phyloP scores from a whole-genome alignment of 495 filamentous ascomycete genomes.

The Rhypophila decipiens region DNA sequence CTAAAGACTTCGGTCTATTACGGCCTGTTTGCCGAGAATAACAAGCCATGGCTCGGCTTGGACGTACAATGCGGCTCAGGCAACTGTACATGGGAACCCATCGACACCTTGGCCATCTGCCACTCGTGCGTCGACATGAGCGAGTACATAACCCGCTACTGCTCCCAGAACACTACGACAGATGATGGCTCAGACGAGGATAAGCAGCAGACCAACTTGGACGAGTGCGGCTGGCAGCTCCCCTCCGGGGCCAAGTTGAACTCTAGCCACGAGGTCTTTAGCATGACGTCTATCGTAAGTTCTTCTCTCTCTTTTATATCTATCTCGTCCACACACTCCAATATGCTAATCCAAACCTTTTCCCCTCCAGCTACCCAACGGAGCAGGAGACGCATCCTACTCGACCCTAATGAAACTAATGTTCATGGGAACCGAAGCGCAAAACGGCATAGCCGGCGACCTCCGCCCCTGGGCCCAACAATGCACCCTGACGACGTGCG shows the following conservation, averaged over 20 bases:
- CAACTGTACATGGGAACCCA: slow-evolving; percentile 23
- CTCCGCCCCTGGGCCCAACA: slow-evolving; percentile 17
- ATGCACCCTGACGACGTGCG: slow-evolving; percentile 14
- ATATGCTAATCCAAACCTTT: too few species aligned
- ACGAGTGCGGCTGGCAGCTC: slow-evolving; percentile 18
- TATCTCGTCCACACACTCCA: neutral
- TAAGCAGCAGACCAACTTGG: too few species aligned
- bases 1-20: slow-evolving; percentile 29
- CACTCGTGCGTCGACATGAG: slow-evolving; percentile 21
- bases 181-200: too few species aligned
- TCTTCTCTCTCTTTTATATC: neutral
- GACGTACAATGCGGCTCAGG: slow-evolving; percentile 21
- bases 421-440: slow-evolving; percentile 20
- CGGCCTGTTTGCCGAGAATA: slow-evolving; percentile 25
- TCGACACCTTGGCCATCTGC: slow-evolving; percentile 24
- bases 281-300: slow-evolving; percentile 17
- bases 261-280: slow-evolving; percentile 14
- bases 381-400: slow-evolving; percentile 13
- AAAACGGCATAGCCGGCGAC: slow-evolving; percentile 2
- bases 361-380: slow-evolving; percentile 13
- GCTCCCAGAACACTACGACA: neutral
- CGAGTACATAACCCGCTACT: slow-evolving; percentile 17
- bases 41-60: slow-evolving; percentile 12
- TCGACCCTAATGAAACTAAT: slow-evolving; percentile 22
- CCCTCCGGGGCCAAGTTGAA: slow-evolving; percentile 16